These are phyloP conservation scores for Eleusine coracana DNA, from an alignment of 176 grass and related monocot species.

Conservation along the genomic window DNA sequence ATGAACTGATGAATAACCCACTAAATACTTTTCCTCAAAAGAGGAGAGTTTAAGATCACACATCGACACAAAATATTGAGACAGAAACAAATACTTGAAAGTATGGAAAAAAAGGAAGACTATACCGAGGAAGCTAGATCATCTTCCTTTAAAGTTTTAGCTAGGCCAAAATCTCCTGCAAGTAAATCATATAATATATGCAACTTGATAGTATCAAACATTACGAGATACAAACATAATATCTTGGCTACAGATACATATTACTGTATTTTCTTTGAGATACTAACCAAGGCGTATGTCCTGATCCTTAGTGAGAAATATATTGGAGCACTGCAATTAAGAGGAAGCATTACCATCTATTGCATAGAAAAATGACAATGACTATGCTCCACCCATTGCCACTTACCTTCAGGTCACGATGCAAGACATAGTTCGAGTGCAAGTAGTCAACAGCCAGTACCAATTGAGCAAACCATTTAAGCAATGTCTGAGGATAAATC, in stretches of 20 bases:
- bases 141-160: constrained; percentile 93
- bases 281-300: constrained; percentile 94
- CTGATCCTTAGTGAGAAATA: constrained; percentile 98
- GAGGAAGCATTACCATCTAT: constrained; percentile 16
- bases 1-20: constrained; percentile 2
- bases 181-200: constrained; percentile 34
- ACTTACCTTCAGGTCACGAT: constrained; percentile 90
- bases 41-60: constrained; percentile 4
- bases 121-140: constrained; percentile 95
- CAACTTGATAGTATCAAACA: constrained; percentile 4
- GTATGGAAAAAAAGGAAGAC: constrained; percentile 24
- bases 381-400: constrained; percentile 1
- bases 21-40: constrained; percentile 1
- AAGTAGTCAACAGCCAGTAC: constrained; percentile 89
- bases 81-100: background rate
- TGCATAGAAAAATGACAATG: background rate
- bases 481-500: constrained; percentile 67
- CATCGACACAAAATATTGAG: background rate
- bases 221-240: constrained; percentile 2
- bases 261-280: constrained; percentile 31
- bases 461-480: constrained; percentile 94
- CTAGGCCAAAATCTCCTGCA: constrained; percentile 97
- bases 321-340: constrained; percentile 87
- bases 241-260: background rate
- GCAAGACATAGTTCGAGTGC: constrained; percentile 96